A percentile compares a stretch with the other conserved stretches of the same genome.
phyloP scores from a whole-genome alignment of 2,329 filamentous ascomycete genomes.

The Trichophyton mentagrophytes region DNA sequence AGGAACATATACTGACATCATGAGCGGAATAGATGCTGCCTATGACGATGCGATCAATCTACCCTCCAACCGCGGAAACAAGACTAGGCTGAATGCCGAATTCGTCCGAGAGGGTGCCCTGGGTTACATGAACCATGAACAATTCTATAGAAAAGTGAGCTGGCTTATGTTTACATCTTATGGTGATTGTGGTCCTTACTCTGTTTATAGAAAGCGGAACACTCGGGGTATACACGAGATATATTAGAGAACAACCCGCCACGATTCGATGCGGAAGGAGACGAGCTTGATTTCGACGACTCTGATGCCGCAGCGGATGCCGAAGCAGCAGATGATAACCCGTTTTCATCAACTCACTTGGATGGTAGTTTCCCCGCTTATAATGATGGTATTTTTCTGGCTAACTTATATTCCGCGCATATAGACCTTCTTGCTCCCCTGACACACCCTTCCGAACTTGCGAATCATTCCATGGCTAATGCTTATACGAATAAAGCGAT shows the following conservation, averaged over 20 bases:
- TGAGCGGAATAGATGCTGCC: slow-evolving; percentile 21
- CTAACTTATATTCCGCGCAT: neutral
- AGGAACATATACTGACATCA: neutral
- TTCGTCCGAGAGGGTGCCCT: slow-evolving; percentile 44
- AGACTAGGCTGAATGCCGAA: slow-evolving; percentile 45
- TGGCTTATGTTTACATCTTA: neutral
- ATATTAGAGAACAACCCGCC: slow-evolving; percentile 48
- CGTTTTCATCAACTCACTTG: slow-evolving; percentile 45
- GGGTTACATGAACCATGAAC: slow-evolving; percentile 38
- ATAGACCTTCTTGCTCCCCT: slow-evolving; percentile 48
- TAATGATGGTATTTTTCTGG: neutral
- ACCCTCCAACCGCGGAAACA: slow-evolving; percentile 49
- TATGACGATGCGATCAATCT: slow-evolving; percentile 43
- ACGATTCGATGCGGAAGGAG: slow-evolving; percentile 51
- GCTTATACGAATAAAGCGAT: slow-evolving; percentile 48
- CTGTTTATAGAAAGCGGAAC: slow-evolving; percentile 42
- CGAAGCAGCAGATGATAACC: slow-evolving; percentile 46
- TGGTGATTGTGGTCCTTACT: slow-evolving; percentile 1
- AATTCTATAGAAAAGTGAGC: slow-evolving; percentile 44
- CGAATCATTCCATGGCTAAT: slow-evolving; percentile 44
- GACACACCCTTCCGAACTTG: slow-evolving; percentile 48
- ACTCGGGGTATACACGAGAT: slow-evolving; percentile 49
- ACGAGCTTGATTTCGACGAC: slow-evolving; percentile 47
- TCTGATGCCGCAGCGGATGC: slow-evolving; percentile 47
- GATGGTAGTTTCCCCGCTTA: slow-evolving; percentile 35